Base-by-base conservation (phyloP, 73 alveolate species). In the Symbiodinium pilosum region DNA sequence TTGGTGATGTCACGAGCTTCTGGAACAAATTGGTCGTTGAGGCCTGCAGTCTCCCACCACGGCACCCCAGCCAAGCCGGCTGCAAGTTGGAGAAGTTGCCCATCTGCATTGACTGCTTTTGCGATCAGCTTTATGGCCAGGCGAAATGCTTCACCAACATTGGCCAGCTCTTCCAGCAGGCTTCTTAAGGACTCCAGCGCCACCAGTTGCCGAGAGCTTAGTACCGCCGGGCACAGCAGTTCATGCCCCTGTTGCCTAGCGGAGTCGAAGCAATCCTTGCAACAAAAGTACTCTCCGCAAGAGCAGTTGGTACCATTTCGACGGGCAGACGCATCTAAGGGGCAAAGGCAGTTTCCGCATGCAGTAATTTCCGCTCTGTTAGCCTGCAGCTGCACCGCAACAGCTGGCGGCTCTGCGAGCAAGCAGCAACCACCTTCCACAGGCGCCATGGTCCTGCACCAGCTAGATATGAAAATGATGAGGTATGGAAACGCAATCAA, bases 141-240 rank as follows among this genome's bases (percentile, higher is more conserved):
- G 47, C 88, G 97, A 16, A 91, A n/a, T 38, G 97, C 97, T n/a
- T 91, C 97, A 43, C 97, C 97, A 8, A 91, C 89, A 21, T 68
- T 68, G 77, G 89, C 83, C 81, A 91, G 81, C 38, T 91, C 97
- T 24, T 4, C 16, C 38, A 91, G 77, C 28, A 91, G 52, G 77
- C n/a, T 42, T 20, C 30, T 44, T 75, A 91, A 52, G 41, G n/a
- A 18, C 64, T 20, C 64, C 84, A 20, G 56, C 68, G 36, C 92
- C 40, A 32, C 36, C 42, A 24, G 87, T 18, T 54, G 6, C 24
- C 30, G 40, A 4, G 83, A 36, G 41, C 59, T 9, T 16, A 20
- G 41, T 4, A 20, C 34, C 8, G 32, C 64, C 39, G 52, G 30
- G 86, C 86, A 64, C 2, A 69, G 89, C 51, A 42, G 34, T 30